Percentiles rank a stretch among this genome's conserved stretches.
These are phyloP conservation scores for Agroathelia rolfsii DNA, from an alignment of 1,284 basidiomycete genomes.

Conservation along the genomic window DNA sequence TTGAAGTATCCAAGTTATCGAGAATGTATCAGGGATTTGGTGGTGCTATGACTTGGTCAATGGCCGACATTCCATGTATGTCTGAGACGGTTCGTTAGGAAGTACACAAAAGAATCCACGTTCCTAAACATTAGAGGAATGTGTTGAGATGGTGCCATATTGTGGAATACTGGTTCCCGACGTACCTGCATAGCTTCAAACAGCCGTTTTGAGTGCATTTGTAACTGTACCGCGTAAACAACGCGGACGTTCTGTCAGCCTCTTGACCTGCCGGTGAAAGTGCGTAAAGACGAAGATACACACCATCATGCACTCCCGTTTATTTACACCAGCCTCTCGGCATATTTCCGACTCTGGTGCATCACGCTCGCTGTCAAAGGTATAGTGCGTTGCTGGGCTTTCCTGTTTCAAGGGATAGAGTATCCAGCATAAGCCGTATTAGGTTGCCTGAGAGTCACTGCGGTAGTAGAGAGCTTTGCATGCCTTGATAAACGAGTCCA, in stretches of 20 bases:
- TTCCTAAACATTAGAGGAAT: conserved; percentile 26
- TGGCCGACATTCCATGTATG: conserved; percentile 67
- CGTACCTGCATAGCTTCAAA: conserved; percentile 74
- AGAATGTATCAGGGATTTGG: too few relatives aligned
- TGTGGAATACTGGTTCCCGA: conserved; percentile 13
- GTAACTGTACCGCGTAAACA: conserved; percentile 33
- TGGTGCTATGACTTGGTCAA: conserved; percentile 44
- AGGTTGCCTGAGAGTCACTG: too few relatives aligned
- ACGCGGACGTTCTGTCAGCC: neutral
- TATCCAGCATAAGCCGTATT: too few relatives aligned
- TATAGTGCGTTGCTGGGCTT: conserved; percentile 40
- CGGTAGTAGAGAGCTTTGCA: too few relatives aligned
- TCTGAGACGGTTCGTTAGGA: conserved; percentile 61
- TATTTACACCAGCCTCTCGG: conserved; percentile 35
- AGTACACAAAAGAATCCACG: conserved; percentile 68
- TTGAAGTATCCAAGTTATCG: too few relatives aligned
- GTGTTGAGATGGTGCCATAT: conserved; percentile 7
- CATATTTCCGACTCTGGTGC: conserved; percentile 56
- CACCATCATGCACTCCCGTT: conserved; percentile 55
- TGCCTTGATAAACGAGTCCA: too few relatives aligned
- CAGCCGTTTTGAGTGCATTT: conserved; percentile 56
- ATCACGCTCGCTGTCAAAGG: conserved; percentile 51
- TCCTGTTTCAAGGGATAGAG: too few relatives aligned
- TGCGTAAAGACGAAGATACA: too few relatives aligned
- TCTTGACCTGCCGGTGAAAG: too few relatives aligned